These are phyloP conservation scores for Mucor ambiguus DNA, from an alignment of 371 early-diverging fungal genomes.

Conservation along the genomic window DNA sequence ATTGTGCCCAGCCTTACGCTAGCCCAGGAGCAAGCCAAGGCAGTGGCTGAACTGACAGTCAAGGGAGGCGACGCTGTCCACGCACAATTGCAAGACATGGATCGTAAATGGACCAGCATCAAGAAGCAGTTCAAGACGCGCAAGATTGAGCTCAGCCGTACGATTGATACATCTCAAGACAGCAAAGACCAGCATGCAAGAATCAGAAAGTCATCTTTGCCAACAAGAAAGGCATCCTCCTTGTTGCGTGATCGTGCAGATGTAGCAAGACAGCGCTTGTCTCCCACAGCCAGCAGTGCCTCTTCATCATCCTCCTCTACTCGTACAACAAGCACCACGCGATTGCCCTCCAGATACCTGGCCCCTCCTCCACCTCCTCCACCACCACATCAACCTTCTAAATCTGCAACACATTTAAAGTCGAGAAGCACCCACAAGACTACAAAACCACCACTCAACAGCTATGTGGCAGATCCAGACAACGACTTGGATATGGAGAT, in stretches of 20 bases:
- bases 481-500: constrained; percentile 75
- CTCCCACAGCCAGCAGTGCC: constrained; percentile 20
- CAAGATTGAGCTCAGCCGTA: constrained; percentile 35
- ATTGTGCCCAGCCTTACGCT: constrained; percentile 44
- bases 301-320: not conserved
- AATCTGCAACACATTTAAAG: constrained; percentile 29
- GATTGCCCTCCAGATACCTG: not conserved
- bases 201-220: constrained; percentile 44
- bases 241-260: constrained; percentile 30
- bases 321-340: constrained; percentile 7
- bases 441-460: constrained; percentile 37
- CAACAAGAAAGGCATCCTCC: constrained; percentile 43
- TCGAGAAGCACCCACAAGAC: not conserved
- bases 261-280: constrained; percentile 14
- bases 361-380: constrained; percentile 1
- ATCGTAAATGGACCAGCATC: constrained; percentile 25
- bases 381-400: constrained; percentile 29
- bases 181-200: constrained; percentile 20
- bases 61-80: constrained; percentile 8
- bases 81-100: constrained; percentile 20
- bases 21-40: constrained; percentile 18
- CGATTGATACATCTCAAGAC: constrained; percentile 27
- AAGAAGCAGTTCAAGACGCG: constrained; percentile 35
- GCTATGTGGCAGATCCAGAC: constrained; percentile 63
- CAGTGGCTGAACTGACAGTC: not conserved